A percentile compares a stretch with the other conserved stretches of the same genome.
Evolutionary conservation across 345 rosid species (phyloP).

Genomic region (Salix viminalis): DNA sequence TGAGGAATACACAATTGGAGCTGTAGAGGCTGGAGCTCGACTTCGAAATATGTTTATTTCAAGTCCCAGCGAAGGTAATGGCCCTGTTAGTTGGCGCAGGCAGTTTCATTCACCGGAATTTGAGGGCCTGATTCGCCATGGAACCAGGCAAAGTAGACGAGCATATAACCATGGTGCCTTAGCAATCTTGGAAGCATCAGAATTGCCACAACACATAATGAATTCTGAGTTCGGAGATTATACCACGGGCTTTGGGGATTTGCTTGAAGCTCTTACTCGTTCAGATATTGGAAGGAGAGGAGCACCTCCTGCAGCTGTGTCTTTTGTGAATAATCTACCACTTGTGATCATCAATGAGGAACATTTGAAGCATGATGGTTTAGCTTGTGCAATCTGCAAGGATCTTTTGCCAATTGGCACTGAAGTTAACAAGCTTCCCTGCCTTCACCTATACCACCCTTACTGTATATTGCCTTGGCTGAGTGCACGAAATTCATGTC

Average conservation of each 20-base stretch:
- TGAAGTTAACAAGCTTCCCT: conserved; percentile 77
- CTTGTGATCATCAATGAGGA: conserved; percentile 39
- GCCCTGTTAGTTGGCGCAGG: conserved; percentile 21
- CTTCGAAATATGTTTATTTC: conserved; percentile 32
- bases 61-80: conserved; percentile 45
- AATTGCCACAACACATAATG: conserved; percentile 35
- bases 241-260: conserved; percentile 60
- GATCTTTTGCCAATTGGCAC: conserved; percentile 52
- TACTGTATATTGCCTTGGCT: conserved; percentile 85
- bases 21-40: conserved; percentile 23
- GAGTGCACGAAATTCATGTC: conserved; percentile 81
- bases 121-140: conserved; percentile 31
- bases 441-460: conserved; percentile 73
- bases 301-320: conserved; percentile 82
- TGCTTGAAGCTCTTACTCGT: conserved; percentile 70
- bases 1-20: conserved; percentile 39
- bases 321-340: conserved; percentile 63
- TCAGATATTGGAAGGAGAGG: conserved; percentile 73
- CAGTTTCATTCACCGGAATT: conserved; percentile 39
- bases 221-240: conserved; percentile 43
- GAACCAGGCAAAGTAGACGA: conserved; percentile 43
- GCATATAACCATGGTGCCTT: conserved; percentile 31
- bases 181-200: conserved; percentile 38
- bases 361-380: conserved; percentile 41
- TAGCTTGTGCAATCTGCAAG: conserved; percentile 85